Evolutionary conservation across 2,329 filamentous ascomycete species (phyloP), one percentile per base, ranked within the genome.

Genomic region (Talaromyces sp.): DNA sequence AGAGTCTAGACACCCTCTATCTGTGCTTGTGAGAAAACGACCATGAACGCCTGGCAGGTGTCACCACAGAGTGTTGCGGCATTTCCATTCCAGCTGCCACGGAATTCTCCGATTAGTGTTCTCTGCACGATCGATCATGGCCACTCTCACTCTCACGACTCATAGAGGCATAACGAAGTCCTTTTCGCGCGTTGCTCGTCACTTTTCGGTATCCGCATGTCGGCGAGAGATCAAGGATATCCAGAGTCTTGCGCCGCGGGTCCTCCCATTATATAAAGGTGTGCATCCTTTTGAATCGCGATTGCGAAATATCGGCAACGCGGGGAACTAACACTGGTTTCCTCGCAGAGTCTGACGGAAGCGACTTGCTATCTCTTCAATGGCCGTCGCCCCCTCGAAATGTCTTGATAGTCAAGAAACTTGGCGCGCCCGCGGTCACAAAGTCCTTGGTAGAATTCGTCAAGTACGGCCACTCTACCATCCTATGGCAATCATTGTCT

Each of bases 371-470:
- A 42, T 85, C 84, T 64, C 78, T 90, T 40, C 82, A 85, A 76
- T 91, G 88, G 88, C 86, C 87, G 5, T 80, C 82, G 16, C 87
- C 87, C 40, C 88, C 87, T 2, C 83, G 85, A 57, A 91, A 90
- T 67, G 79, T 91, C 59, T 80, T 91, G 62, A 76, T 91, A 61
- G 83, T 89, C 53, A 87, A 88, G 73, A 91, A 91, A 72, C 82
- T 86, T 65, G 79, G 83, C 65, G 83, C 84, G 2, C 77, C 81
- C 2, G 75, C 76, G 31, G 83, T 87, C 57, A 85, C 83, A 31
- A 73, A 79, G 14, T 83, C 85, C 2, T 73, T 88, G 42, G 70
- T 86, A 63, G 84, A 87, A 68, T 87, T 87, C 69, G 80, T 81
- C 51, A 80, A 81, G 71, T 80, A 75, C 27, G 62, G 67, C 40